Conservation (phyloP, 192 early-diverging fungal genomes). For the Backusella sp. region DNA sequence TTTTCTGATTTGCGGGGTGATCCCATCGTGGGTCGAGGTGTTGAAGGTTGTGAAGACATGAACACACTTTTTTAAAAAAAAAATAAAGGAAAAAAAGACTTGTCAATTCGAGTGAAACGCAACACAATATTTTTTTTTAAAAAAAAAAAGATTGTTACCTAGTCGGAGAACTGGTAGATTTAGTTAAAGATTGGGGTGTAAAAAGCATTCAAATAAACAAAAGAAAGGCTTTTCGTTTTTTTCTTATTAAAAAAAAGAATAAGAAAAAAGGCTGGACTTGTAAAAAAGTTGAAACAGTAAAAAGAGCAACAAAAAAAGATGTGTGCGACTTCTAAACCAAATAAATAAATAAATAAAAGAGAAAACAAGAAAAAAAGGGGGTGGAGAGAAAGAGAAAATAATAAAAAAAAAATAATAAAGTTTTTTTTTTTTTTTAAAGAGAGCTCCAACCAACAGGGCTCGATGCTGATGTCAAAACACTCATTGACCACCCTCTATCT, state of each 20-base stretch:
- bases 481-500: background rate
- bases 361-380: constrained; percentile 1
- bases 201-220: background rate
- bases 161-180: constrained; percentile 8
- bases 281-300: constrained; percentile 9
- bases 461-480: constrained; percentile 10
- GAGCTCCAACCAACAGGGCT: constrained; percentile 6
- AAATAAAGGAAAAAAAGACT: constrained; percentile 3
- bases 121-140: constrained; percentile 5
- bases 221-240: background rate
- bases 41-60: constrained; percentile 16
- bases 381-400: background rate
- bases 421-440: constrained; percentile 7
- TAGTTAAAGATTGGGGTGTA: constrained; percentile 7
- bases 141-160: background rate
- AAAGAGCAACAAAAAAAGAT: background rate
- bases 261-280: background rate
- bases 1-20: background rate
- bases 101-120: constrained; percentile 10
- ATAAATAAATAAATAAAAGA: background rate
- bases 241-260: background rate
- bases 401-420: background rate
- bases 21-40: constrained; percentile 8
- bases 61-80: background rate
- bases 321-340: background rate